Evolutionary conservation across 1,139 yeast genomes (phyloP).

Genomic region (Nematodospora anomalae): DNA sequence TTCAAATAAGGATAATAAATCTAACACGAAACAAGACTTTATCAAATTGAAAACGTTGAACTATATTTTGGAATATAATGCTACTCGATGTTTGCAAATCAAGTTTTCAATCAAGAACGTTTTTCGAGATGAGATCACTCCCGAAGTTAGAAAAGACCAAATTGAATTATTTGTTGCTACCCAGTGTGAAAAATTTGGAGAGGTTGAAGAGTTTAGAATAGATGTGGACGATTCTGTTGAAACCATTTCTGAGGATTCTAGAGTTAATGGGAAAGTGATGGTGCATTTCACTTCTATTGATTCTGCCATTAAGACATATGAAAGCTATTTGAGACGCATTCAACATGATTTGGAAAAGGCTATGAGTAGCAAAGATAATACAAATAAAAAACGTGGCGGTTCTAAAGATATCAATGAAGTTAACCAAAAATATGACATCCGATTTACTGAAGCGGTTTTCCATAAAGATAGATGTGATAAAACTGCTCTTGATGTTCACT

Average conservation of each 20-base stretch:
- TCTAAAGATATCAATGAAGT: conserved; percentile 8
- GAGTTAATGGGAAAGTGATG: conserved; percentile 17
- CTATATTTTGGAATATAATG: conserved; percentile 41
- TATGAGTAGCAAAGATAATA: conserved; percentile 18
- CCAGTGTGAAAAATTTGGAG: conserved; percentile 36
- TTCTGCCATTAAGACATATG: conserved; percentile 40
- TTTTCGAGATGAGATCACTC: conserved; percentile 7
- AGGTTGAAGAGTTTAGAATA: conserved; percentile 31
- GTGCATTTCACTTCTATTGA: conserved; percentile 45
- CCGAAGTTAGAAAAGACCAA: conserved; percentile 5
- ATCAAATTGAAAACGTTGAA: conserved; percentile 45
- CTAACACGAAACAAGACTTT: conserved; percentile 29
- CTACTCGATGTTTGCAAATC: conserved; percentile 37
- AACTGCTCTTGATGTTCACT: conserved; percentile 17
- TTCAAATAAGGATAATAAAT: conserved; percentile 7
- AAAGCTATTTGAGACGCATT: conserved; percentile 28
- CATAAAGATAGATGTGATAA: conserved; percentile 41
- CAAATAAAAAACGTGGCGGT: conserved; percentile 1
- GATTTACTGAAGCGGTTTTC: conserved; percentile 23
- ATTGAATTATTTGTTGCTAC: conserved; percentile 15
- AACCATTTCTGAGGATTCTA: conserved; percentile 5
- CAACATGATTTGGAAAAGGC: conserved; percentile 23
- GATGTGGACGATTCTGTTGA: conserved; percentile 3
- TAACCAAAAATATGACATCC: conserved; percentile 16
- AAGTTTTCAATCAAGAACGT: conserved; percentile 17